Conservation (phyloP, 108 stramenopile genomes). For the Pseudonitzschia delicatissima region DNA sequence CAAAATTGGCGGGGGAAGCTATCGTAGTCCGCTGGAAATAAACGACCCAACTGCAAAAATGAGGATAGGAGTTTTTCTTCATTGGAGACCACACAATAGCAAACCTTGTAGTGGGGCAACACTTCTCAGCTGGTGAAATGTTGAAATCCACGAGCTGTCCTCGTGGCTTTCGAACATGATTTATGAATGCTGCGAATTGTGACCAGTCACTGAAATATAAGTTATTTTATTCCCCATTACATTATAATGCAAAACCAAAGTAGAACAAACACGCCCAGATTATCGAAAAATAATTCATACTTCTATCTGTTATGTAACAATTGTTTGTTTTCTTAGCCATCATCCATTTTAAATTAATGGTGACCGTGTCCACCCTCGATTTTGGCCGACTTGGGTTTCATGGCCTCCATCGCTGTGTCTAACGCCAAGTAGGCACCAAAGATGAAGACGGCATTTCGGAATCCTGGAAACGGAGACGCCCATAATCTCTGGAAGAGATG, state of each 20-base stretch:
- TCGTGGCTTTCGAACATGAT: too few species aligned
- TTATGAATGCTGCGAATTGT: too few species aligned
- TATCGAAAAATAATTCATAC: neutral
- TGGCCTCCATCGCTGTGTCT: constrained; percentile 57
- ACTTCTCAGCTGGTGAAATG: too few species aligned
- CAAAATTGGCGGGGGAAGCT: constrained; percentile 61
- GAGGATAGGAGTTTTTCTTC: too few species aligned
- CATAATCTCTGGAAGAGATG: constrained; percentile 75
- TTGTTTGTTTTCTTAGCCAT: neutral
- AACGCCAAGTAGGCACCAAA: constrained; percentile 64
- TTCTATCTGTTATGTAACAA: neutral
- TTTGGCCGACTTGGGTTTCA: constrained; percentile 19
- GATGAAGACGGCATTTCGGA: constrained; percentile 76
- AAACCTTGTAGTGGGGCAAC: too few species aligned
- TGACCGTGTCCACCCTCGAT: neutral
- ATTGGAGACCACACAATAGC: too few species aligned
- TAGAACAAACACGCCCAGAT: neutral
- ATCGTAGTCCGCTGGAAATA: constrained; percentile 74
- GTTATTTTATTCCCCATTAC: too few species aligned
- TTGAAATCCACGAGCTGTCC: too few species aligned
- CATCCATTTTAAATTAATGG: constrained; percentile 16
- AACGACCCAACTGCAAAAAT: too few species aligned
- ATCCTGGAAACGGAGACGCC: constrained; percentile 81
- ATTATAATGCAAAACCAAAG: too few species aligned
- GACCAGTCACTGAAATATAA: too few species aligned